Evolutionary conservation across 371 early-diverging fungal species (phyloP).

Genomic region (Rhizopus microsporus): DNA sequence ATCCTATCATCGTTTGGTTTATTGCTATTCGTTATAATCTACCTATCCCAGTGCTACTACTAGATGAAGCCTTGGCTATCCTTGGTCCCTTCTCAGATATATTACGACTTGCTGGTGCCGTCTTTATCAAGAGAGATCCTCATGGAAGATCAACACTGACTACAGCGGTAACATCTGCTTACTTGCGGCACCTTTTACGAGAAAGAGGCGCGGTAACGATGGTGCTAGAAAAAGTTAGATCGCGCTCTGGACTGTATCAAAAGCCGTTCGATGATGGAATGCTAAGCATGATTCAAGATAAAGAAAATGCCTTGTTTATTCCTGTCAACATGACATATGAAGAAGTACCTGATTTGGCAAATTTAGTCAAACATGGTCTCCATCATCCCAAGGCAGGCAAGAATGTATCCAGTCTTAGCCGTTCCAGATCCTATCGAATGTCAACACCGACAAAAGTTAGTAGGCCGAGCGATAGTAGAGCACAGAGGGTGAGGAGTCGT

Average conservation of each 20-base stretch:
- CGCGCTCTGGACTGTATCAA: conserved; percentile 27
- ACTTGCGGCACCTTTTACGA: conserved; percentile 18
- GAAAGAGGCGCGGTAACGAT: conserved; percentile 30
- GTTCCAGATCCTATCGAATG: conserved; percentile 17
- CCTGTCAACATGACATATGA: conserved; percentile 35
- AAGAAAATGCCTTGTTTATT: conserved; percentile 24
- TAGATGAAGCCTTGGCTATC: conserved; percentile 35
- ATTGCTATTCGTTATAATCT: conserved; percentile 31
- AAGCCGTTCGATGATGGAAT: conserved; percentile 27
- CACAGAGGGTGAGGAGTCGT: conserved; percentile 26
- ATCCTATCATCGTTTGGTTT: conserved; percentile 36
- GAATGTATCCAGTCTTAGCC: not conserved
- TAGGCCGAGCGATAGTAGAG: conserved; percentile 26
- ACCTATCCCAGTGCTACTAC: conserved; percentile 28
- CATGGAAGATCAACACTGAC: conserved; percentile 20
- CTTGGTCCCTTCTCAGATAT: conserved; percentile 35
- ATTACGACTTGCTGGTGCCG: conserved; percentile 29
- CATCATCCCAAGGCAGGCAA: not conserved
- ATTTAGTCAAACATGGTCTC: conserved; percentile 23
- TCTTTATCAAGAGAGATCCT: conserved; percentile 32
- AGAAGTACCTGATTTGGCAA: conserved; percentile 27
- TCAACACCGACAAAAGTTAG: conserved; percentile 27
- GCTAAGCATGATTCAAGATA: conserved; percentile 18
- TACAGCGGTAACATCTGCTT: conserved; percentile 31
- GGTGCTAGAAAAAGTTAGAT: conserved; percentile 28